Evolutionary conservation across 2,329 filamentous ascomycete species (phyloP), one percentile per base, ranked within the genome.

Genomic region (Coleophoma cylindrospora): DNA sequence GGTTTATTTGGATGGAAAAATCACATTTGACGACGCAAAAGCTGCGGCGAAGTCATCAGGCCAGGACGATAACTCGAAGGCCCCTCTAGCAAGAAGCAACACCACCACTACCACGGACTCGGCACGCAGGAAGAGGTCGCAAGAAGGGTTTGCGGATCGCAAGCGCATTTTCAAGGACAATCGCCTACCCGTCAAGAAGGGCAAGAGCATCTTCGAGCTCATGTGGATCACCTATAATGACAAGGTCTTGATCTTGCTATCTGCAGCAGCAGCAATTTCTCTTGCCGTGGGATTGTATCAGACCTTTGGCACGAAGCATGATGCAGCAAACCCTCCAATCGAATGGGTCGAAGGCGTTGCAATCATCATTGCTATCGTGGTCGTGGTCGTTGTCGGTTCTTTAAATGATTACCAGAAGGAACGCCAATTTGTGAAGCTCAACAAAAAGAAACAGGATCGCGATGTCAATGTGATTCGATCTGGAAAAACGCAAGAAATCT

Each of bases 311-410:
- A 74, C 76, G 3, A 61, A 70, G n/a, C 71, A 76, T 43, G 66
- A 73, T 5, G 66, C 74, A 10, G 71, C 66, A 38, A 63, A 69
- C 37, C 58, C 62, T 1, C 77, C 77, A 34, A 83, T 89, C 12
- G 84, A 91, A 65, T 92, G 88, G 88, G 84, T 91, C 5, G 88
- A 92, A 67, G 87, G 87, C 55, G 83, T 91, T 11, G 87, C 88
- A 8, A 90, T 91, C 55, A 83, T 90, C 40, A 79, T 86, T 19
- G 88, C 87, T 46, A 89, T 91, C 53, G 64, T 85, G 14, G 84
- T 91, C 55, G 88, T 91, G 43, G 84, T 91, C 3, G 67, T 86
- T 17, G 87, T 89, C 17, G 87, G 86, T 53, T 87, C 87, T n/a
- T 71, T 84, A 34, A 91, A 90, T 57, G 88, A 91, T 63, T 91